Evolutionary conservation across 2,329 filamentous ascomycete genomes (phyloP).

Genomic region (Chrysoporthe puriensis): DNA sequence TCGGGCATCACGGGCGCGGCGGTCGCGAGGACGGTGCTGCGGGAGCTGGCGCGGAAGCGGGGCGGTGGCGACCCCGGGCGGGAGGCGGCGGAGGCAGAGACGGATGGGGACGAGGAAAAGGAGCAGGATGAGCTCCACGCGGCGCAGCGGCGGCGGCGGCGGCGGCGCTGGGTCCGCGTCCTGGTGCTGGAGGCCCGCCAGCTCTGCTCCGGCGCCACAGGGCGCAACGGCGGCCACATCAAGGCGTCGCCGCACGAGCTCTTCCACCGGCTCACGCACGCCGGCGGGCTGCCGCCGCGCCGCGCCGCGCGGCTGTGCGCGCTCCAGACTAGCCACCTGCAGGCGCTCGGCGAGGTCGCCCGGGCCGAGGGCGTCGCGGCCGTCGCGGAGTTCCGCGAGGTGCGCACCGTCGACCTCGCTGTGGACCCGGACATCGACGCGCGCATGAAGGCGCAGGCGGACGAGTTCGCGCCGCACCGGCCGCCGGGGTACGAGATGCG

Average conservation of each 20-base stretch:
- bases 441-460: constrained; percentile 43
- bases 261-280: constrained; percentile 40
- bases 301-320: constrained; percentile 45
- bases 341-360: constrained; percentile 45
- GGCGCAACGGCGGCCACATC: constrained; percentile 57
- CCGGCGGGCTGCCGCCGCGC: constrained; percentile 36
- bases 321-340: constrained; percentile 50
- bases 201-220: constrained; percentile 56
- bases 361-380: constrained; percentile 36
- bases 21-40: constrained; percentile 38
- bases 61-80: constrained; percentile 35
- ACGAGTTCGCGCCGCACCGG: constrained; percentile 38
- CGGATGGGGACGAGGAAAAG: constrained; percentile 52
- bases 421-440: constrained; percentile 38
- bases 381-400: constrained; percentile 46
- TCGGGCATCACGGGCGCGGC: constrained; percentile 55
- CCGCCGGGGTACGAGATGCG: constrained; percentile 32
- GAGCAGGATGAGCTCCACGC: constrained; percentile 42
- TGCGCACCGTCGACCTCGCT: constrained; percentile 52
- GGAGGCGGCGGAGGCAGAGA: constrained; percentile 51
- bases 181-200: constrained; percentile 56
- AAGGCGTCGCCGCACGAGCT: constrained; percentile 49
- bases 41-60: constrained; percentile 23
- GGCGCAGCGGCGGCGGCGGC: constrained; percentile 51
- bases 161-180: constrained; percentile 37